Percentiles rank a stretch among this genome's conserved stretches.
These are phyloP conservation scores for Penicillium sp. DNA, from an alignment of 2,329 filamentous ascomycete genomes.

Conservation along the genomic window DNA sequence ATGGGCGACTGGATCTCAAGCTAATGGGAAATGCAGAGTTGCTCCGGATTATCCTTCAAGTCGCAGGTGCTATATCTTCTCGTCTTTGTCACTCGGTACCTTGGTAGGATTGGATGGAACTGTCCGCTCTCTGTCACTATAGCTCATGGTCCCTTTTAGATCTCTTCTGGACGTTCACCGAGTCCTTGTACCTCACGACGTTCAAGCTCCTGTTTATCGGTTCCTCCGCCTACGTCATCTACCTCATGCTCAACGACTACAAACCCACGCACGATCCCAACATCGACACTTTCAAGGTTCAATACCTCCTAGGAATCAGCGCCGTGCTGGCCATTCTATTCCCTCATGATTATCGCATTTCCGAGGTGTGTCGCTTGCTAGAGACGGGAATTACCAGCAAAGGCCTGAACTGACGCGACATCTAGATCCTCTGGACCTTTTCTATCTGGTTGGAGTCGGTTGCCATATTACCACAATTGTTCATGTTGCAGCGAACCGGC, in stretches of 20 bases:
- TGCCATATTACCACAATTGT: constrained; percentile 92
- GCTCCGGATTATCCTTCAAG: constrained; percentile 97
- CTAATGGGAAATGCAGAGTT: constrained; percentile 61
- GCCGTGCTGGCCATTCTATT: constrained; percentile 74
- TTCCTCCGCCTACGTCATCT: constrained; percentile 88
- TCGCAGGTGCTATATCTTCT: constrained; percentile 92
- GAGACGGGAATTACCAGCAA: constrained; percentile 5
- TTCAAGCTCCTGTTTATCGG: constrained; percentile 96
- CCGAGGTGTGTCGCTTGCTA: constrained; percentile 52
- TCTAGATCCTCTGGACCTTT: constrained; percentile 89
- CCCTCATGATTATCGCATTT: constrained; percentile 75
- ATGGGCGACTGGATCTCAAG: not conserved
- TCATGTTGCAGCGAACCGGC: constrained; percentile 95
- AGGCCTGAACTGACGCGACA: constrained; percentile 3
- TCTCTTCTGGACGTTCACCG: constrained; percentile 77
- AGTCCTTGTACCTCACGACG: constrained; percentile 82
- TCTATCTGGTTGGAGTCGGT: constrained; percentile 98
- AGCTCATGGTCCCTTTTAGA: constrained; percentile 46
- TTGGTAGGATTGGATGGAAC: constrained; percentile 54
- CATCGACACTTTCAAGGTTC: constrained; percentile 93
- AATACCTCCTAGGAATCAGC: constrained; percentile 83
- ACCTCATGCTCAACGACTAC: constrained; percentile 96
- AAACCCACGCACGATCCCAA: constrained; percentile 97
- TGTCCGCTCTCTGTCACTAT: not conserved
- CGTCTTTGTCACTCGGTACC: constrained; percentile 90